Conservation (phyloP, 257 asterid species). For the Lycium ferocissimum region DNA sequence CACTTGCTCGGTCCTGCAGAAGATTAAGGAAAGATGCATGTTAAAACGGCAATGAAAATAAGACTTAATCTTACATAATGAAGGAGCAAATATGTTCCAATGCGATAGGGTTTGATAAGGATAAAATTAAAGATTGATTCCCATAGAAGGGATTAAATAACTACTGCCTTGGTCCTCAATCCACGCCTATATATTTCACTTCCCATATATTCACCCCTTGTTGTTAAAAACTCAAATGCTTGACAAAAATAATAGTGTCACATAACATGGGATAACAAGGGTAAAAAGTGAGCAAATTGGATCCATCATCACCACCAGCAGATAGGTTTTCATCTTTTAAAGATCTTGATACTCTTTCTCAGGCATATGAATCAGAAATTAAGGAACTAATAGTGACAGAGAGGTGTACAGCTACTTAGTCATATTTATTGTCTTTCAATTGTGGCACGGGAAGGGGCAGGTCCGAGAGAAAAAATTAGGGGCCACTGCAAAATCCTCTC, state of each 20-base stretch:
- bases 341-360: not conserved
- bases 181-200: not conserved
- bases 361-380: not conserved
- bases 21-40: conserved; percentile 23
- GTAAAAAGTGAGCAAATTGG: not conserved
- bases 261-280: not conserved
- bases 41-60: not conserved
- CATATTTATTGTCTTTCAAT: not conserved
- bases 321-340: not conserved
- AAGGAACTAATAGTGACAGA: not conserved
- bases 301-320: not conserved
- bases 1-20: conserved; percentile 83
- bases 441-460: not conserved
- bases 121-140: not conserved
- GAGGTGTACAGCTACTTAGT: not conserved
- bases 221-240: not conserved
- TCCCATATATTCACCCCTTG: not conserved
- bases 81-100: not conserved
- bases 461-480: not conserved
- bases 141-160: not conserved
- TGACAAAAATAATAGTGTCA: not conserved
- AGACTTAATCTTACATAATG: not conserved
- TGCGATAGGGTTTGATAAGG: not conserved
- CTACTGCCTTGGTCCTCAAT: not conserved
- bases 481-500: not conserved